phyloP scores from a whole-genome alignment of 164 flowering plant species.

The Nelumbo lutea region DNA sequence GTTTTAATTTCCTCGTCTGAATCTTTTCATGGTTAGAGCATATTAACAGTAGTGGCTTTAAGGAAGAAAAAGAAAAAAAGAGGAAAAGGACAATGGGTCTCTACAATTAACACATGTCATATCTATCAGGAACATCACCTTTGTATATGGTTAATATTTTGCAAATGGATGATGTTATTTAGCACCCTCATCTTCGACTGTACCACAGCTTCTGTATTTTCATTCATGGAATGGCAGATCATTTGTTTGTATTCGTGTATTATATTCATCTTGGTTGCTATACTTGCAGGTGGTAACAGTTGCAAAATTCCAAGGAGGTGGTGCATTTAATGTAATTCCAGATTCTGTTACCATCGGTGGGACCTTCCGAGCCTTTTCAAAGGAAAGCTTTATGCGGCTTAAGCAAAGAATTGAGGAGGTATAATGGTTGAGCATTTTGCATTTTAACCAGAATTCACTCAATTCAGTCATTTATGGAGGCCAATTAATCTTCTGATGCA shows the following conservation, averaged over 20 bases:
- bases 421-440: not conserved
- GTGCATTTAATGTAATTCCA: conserved; percentile 52
- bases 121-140: too few relatives aligned
- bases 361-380: conserved; percentile 45
- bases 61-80: too few relatives aligned
- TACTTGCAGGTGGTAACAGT: conserved; percentile 46
- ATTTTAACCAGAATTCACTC: not conserved
- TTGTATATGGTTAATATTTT: too few relatives aligned
- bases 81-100: too few relatives aligned
- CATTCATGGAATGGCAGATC: not conserved
- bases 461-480: too few relatives aligned
- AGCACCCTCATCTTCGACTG: not conserved
- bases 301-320: conserved; percentile 50
- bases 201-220: too few relatives aligned
- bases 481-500: not conserved
- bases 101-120: too few relatives aligned
- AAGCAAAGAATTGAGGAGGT: conserved; percentile 48
- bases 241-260: too few relatives aligned
- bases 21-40: not conserved
- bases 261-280: not conserved
- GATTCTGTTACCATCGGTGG: conserved; percentile 58
- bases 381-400: conserved; percentile 31
- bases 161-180: too few relatives aligned
- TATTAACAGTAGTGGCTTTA: too few relatives aligned
- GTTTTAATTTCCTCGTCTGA: too few relatives aligned